Base-by-base conservation (phyloP, 164 flowering plant genomes). In the Paratinospora sagittata region DNA sequence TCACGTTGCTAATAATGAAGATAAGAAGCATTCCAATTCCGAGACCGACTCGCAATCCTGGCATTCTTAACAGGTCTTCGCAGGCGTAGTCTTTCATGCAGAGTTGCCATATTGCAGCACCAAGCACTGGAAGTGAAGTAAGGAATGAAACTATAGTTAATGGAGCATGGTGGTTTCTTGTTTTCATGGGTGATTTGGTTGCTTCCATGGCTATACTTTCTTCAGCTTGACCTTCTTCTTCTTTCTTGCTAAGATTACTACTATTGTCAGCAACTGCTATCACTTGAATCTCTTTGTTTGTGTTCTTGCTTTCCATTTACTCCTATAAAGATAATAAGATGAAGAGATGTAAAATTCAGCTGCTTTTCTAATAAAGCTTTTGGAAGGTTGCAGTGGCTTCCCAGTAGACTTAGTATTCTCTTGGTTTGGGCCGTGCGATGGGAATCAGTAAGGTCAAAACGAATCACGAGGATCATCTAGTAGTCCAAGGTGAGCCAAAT, bases 11-110 rank as follows among this genome's bases (percentile, higher is more conserved):
- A 1, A 76, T 14, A 2, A 76, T 0, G 71, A 82, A 83, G 9
- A 79, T 41, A 16, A 76, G 45, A 8, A 85, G 21, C 79, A 85
- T 30, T 8, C 74, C 74, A 21, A 83, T 7, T 12, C 72, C 72
- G 16, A 80, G 67, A 0, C 72, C 77, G 6, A 73, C 27, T 45
- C 77, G 81, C 52, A 83, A 13, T 30, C 66, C 64, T 0, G 81
- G 78, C 36, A 74, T 52, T 58, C 57, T 65, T 8, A 85, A 55
- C 12, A 83, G 72, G 2, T 67, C 43, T 63, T 83, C 88, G 34
- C 88, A 85, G 17, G 80, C 85, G 10, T 74, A 80, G 63, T 69
- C 73, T 23, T 52, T 66, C 84, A 79, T 80, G 80, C 65, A 79
- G 2, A 85, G n/a, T 0, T 81, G 78, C 84, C 84, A 85, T 21